phyloP scores from a whole-genome alignment of 768 basidiomycete genomes.

The Chalciporus piperatus region DNA sequence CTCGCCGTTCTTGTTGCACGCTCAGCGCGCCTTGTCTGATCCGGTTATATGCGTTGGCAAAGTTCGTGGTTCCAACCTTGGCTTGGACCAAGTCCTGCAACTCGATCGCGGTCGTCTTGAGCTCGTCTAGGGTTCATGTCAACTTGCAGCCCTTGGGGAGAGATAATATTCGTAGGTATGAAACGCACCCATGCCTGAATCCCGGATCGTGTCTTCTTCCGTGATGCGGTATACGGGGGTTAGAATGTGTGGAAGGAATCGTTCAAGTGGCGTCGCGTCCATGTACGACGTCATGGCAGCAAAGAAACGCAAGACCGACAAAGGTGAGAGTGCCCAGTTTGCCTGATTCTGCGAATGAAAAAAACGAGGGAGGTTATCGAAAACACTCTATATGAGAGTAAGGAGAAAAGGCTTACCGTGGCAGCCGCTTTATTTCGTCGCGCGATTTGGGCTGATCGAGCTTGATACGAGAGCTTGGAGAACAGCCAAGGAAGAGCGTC shows the following conservation, averaged over 20 bases:
- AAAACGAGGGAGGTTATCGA: neutral
- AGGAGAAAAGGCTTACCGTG: slow-evolving; percentile 34
- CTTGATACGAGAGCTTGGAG: slow-evolving; percentile 88
- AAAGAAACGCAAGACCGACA: slow-evolving; percentile 86
- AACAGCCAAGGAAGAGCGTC: slow-evolving; percentile 89
- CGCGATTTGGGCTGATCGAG: slow-evolving; percentile 69
- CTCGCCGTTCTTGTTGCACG: slow-evolving; percentile 70
- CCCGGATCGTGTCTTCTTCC: slow-evolving; percentile 83
- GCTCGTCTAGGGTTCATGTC: slow-evolving; percentile 54
- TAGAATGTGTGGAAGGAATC: slow-evolving; percentile 79
- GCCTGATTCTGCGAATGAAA: slow-evolving; percentile 40
- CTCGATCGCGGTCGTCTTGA: slow-evolving; percentile 78
- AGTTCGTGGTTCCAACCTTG: slow-evolving; percentile 86
- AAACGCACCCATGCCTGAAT: slow-evolving; percentile 70
- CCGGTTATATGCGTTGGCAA: slow-evolving; percentile 73
- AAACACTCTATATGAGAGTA: neutral
- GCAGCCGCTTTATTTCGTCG: slow-evolving; percentile 53
- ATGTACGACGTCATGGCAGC: slow-evolving; percentile 85
- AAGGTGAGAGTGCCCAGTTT: slow-evolving; percentile 81
- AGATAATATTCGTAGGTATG: neutral
- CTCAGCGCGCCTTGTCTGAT: slow-evolving; percentile 70
- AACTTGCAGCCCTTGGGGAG: neutral
- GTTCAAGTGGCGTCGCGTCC: slow-evolving; percentile 53
- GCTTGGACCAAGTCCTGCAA: slow-evolving; percentile 82
- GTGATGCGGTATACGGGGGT: slow-evolving; percentile 83